Evolutionary conservation across 768 basidiomycete genomes (phyloP), one percentile per base, ranked within the genome.

Genomic region (Trametes gibbosa): DNA sequence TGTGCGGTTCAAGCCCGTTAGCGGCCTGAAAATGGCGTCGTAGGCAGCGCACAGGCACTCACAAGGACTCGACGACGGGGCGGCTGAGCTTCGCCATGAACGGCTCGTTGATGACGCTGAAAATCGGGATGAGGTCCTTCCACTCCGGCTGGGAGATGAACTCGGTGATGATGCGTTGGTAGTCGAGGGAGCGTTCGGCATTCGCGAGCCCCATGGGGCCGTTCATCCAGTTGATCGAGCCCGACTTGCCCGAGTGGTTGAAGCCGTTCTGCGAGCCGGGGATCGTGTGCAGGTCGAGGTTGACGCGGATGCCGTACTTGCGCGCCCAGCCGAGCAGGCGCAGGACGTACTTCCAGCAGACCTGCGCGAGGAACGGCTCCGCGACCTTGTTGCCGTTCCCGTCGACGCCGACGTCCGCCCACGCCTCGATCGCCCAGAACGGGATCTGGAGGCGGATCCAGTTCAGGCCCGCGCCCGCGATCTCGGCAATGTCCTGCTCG

Each of bases 151-250:
- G 89, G 3, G 83, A 81, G 70, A 95, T 86, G 76, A 95, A 96
- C 74, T 90, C 87, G 47, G 83, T 80, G 63, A 90, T 72, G 35
- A 86, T 78, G 24, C 92, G 82, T 61, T 95, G 84, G 65, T 89
- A 86, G 69, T 89, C 81, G 37, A 94, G 75, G 16, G 87, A 81
- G 23, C 92, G 80, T 71, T 94, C 81, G 10, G 89, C 93, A 67
- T 95, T 95, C 45, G 91, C 90, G 48, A 92, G 65, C 16, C 92
- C 92, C 92, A 94, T 94, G 53, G 85, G 83, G 17, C 87, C 86
- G 54, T 77, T 72, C 62, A 89, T 61, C 61, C 85, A 82, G 67
- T 90, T 89, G 67, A 89, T 72, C 23, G 73, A 68, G 17, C 88
- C 89, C 12, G 67, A 43, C 69, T 75, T 85, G 78, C 86, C 84